A percentile compares a stretch with the other conserved stretches of the same genome.
These are phyloP conservation scores for Gossypium turneri DNA, from an alignment of 345 rosid genomes.

Conservation along the genomic window DNA sequence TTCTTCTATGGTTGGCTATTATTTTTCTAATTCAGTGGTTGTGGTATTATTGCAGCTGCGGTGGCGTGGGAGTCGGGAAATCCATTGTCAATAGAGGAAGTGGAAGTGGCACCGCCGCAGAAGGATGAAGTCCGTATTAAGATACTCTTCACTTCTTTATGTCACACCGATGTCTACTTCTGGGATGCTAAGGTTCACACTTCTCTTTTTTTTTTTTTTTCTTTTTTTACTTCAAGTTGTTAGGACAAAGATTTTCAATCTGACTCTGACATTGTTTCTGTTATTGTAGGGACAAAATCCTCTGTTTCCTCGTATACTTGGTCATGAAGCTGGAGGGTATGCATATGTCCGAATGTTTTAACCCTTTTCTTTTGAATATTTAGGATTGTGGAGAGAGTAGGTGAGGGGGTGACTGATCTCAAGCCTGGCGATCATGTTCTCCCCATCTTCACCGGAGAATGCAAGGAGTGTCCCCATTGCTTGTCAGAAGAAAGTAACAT, in stretches of 20 bases:
- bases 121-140: background rate
- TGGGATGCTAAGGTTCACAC: background rate
- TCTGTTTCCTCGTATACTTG: background rate
- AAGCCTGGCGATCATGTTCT: constrained; percentile 69
- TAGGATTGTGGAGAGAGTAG: constrained; percentile 76
- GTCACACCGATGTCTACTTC: constrained; percentile 4
- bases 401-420: constrained; percentile 71
- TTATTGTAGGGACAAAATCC: background rate
- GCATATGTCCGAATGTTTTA: background rate
- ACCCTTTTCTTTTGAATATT: background rate
- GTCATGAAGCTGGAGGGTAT: background rate
- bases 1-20: background rate
- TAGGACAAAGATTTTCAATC: background rate
- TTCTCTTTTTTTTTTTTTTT: no score
- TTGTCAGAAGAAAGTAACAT: constrained; percentile 72
- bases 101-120: constrained; percentile 1
- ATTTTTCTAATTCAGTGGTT: background rate
- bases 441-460: constrained; percentile 75
- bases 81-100: background rate
- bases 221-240: background rate
- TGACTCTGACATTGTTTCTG: background rate
- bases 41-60: background rate
- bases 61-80: background rate
- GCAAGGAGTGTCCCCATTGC: constrained; percentile 66
- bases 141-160: background rate